phyloP scores from a whole-genome alignment of 306 rosid species.

The Cotoneaster glaucophyllus region DNA sequence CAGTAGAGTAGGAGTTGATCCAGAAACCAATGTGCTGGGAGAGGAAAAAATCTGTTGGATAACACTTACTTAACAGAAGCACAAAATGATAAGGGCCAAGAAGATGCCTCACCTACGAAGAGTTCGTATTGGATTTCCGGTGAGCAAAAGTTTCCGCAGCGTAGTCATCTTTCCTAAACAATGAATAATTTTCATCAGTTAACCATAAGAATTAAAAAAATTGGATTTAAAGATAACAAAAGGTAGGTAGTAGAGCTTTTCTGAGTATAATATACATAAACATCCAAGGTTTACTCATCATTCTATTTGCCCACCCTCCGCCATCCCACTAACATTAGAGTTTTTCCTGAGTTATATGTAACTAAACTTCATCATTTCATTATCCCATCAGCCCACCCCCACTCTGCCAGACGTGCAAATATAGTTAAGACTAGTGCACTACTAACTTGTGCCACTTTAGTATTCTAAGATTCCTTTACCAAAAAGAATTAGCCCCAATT shows the following conservation, averaged over 20 bases:
- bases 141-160: conserved; percentile 75
- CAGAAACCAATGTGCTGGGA: conserved; percentile 81
- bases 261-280: background rate
- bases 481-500: background rate
- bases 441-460: background rate
- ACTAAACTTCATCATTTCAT: background rate
- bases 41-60: conserved; percentile 16
- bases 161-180: conserved; percentile 86
- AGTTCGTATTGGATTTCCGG: conserved; percentile 79
- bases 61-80: conserved; percentile 14
- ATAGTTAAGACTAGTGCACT: background rate
- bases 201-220: background rate
- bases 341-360: background rate
- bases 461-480: background rate
- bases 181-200: conserved; percentile 16
- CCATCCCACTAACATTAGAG: background rate
- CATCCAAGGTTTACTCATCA: background rate
- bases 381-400: background rate
- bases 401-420: background rate
- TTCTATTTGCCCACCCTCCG: background rate
- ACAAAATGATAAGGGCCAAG: conserved; percentile 8
- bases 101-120: conserved; percentile 64
- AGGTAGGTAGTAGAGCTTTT: background rate
- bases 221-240: background rate
- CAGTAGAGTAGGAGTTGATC: conserved; percentile 70